Base-by-base conservation (phyloP, 768 basidiomycete species). In the Termitomyces sp. region DNA sequence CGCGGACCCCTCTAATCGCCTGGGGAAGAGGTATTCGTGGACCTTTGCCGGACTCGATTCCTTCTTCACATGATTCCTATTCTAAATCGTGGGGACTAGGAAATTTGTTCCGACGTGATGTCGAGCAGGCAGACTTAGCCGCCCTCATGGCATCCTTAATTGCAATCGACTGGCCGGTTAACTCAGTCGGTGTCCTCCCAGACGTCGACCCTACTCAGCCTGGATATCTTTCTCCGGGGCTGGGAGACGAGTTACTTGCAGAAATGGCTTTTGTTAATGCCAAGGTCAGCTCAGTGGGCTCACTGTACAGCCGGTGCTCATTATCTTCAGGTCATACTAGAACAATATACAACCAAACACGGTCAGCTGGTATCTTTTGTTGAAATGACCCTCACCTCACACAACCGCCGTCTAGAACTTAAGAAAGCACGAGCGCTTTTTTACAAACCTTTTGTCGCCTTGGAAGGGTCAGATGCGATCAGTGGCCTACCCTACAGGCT, bases 51-150 rank as follows among this genome's bases (percentile, higher is more conserved):
- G 82, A 87, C 59, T 71, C 72, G 5, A 62, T 63, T 2, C 74
- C 81, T 1, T 81, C 87, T 2, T 87, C 87, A 0, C 87, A 90
- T 55, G 90, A 92, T 62, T 72, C 77, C 0, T 91, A 86, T 66
- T 90, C 90, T 2, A 66, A 65, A 36, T 76, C 81, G 1, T 93
- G 89, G 89, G 69, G 72, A 3, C 70, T 92, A 3, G 64, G 69
- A 2, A 78, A 85, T 51, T 66, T 91, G 0, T 73, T 81, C 36
- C 79, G 90, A 18, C 80, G 82, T 36, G 92, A 94, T 61, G 79
- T 94, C 4, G 89, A 89, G 57, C 92, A 94, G 65, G 92, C 90
- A 0, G 92, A 94, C 64, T 75, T 94, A 16, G 79, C 92, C 8
- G 77, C 87, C 3, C 74, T 94, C 48, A 92, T 94, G 87, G 79